Percentiles rank a stretch among this genome's conserved stretches.
Evolutionary conservation across 148 eudicot species (phyloP).

Genomic region (Simmondsia chinensis): DNA sequence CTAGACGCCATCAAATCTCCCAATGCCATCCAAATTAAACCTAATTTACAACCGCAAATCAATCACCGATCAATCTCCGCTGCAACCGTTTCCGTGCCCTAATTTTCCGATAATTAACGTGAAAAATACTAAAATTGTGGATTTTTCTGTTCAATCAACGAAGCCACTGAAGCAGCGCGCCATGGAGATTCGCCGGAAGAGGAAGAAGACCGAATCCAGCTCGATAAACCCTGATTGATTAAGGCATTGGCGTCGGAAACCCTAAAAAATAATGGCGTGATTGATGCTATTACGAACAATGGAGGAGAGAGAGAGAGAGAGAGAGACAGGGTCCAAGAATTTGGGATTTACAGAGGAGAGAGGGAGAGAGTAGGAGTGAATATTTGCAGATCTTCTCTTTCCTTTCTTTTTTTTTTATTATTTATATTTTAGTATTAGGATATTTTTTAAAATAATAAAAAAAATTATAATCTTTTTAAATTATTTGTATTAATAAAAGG

Average conservation of each 20-base stretch:
- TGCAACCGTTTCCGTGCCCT: neutral
- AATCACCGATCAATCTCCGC: neutral
- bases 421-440: no score
- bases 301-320: neutral
- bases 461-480: no score
- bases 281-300: conserved; percentile 4
- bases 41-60: conserved; percentile 1
- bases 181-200: conserved; percentile 21
- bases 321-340: neutral
- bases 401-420: no score
- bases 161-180: conserved; percentile 42
- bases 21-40: conserved; percentile 68
- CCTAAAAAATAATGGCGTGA: conserved; percentile 14
- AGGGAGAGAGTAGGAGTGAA: neutral
- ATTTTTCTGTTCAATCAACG: conserved; percentile 24
- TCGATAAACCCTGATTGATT: conserved; percentile 15
- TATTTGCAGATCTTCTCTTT: no score
- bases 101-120: neutral
- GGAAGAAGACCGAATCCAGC: conserved; percentile 32
- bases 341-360: conserved; percentile 1
- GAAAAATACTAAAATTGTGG: neutral
- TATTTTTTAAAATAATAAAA: no score
- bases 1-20: conserved; percentile 84
- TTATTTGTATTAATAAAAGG: no score
- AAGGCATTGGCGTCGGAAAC: conserved; percentile 3